Evolutionary conservation across 2,329 filamentous ascomycete species (phyloP), one percentile per base, ranked within the genome.

Genomic region (Curvularia lunata): DNA sequence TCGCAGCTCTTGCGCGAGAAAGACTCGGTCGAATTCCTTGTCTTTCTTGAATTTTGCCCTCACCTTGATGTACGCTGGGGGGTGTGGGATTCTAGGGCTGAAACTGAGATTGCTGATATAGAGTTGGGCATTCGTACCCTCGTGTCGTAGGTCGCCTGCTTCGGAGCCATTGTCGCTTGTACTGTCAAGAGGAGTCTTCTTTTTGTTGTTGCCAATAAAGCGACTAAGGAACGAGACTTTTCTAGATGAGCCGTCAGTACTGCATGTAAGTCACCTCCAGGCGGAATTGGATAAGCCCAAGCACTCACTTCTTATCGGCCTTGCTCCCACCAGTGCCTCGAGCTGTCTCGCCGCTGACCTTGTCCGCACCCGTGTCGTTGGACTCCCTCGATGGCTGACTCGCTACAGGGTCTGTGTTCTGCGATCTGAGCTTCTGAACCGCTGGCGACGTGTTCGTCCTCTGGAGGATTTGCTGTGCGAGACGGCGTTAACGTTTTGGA

Each of bases 211-310:
- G 34, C 88, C 86, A 69, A 91, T 90, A 76, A 98, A 88, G 53
- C 92, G 90, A 76, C 92, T 96, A 27, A 99, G 85, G 74, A 99
- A 97, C 13, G 92, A 97, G 18, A 90, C 86, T 80, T 97, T 97
- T 77, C 90, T 96, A 69, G 46, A 45, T 27, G 41, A 10, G 48
- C 54, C 51, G 61, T 69, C 52, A 69, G 57, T 46, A 52, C 59
- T 59, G 58, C 61, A 37, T 64, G 37, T 52, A 58, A 54, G 58
- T 57, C 54, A 19, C 21, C 40, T 16, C 30, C 13, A 5, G 13
- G 13, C 5, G 30, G 30, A 32, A 32, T 25, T 42, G 19, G 7
- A 23, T n/a, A 25, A 13, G 21, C 12, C 12, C 16, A 42, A 34
- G 18, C 48, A 67, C 75, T 75, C 58, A 78, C 76, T 77, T 78